Evolutionary conservation across 2,329 filamentous ascomycete genomes (phyloP).

Genomic region (Neofusicoccum parvum): DNA sequence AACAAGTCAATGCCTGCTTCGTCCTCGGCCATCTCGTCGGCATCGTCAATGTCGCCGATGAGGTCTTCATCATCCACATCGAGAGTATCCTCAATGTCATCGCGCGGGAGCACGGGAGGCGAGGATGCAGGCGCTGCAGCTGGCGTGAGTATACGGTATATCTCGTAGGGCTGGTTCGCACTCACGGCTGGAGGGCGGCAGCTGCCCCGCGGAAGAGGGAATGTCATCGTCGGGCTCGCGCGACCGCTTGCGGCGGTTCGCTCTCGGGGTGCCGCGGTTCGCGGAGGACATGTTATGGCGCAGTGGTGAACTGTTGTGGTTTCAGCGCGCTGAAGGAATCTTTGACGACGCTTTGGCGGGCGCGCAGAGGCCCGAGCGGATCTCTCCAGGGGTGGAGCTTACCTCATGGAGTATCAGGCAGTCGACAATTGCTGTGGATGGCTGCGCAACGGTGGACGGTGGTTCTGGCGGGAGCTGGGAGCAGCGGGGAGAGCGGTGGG

Average conservation of each 20-base stretch:
- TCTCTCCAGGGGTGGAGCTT: background rate
- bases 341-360: conserved; percentile 7
- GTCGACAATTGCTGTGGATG: background rate
- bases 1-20: conserved; percentile 73
- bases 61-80: conserved; percentile 64
- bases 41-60: conserved; percentile 65
- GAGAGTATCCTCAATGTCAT: conserved; percentile 63
- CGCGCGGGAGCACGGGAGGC: conserved; percentile 66
- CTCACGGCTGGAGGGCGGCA: conserved; percentile 66
- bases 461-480: background rate
- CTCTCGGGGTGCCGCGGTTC: conserved; percentile 67
- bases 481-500: background rate
- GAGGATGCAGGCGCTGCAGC: conserved; percentile 58
- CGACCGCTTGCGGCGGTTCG: conserved; percentile 62
- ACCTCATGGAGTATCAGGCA: conserved; percentile 16
- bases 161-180: conserved; percentile 27
- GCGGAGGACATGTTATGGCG: conserved; percentile 79
- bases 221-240: conserved; percentile 66
- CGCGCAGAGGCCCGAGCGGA: conserved; percentile 10
- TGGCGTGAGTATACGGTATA: conserved; percentile 11
- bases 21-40: conserved; percentile 70
- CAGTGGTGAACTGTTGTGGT: conserved; percentile 70
- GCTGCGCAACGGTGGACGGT: background rate
- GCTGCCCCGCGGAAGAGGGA: conserved; percentile 55
- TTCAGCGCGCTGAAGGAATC: conserved; percentile 23